Base-by-base conservation (phyloP, 306 rosid genomes). In the Dicorynia guianensis region DNA sequence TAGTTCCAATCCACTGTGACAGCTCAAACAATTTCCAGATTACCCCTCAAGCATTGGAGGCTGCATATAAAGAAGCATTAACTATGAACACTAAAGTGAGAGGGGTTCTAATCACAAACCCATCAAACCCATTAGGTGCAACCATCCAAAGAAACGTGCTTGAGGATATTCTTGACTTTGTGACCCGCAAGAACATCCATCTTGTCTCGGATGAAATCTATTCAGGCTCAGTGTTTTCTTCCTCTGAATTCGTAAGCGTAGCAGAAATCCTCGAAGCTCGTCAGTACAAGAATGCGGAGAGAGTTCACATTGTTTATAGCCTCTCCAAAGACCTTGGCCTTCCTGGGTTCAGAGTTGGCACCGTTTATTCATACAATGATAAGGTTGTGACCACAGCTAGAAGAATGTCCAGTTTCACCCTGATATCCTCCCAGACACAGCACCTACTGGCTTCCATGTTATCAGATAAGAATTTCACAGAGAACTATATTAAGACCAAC, bases 291-390 rank as follows among this genome's bases (percentile, higher is more conserved):
- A 19, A 84, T 43, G 49, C 96, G 3, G 95, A 94, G 18, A 83
- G 97, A 30, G 95, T 90, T 36, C 98, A 94, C 86, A 85, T 94
- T 52, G 98, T 94, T 10, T 94, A 94, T 12, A 92, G 98, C 14
- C 96, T 94, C 65, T 94, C 98, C 0, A 94, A 94, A 20, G 98
- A 94, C 57, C 97, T 94, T 4, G 98, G 98, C 3, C 95, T 94
- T 17, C 98, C 98, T 0, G 98, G 98, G 4, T 94, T 94, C 34
- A 58, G 98, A 34, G 86, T 94, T 15, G 98, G 98, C 19, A 91
- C 95, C 7, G 69, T 92, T 43, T 94, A 94, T 38, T 92, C 98
- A 0, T 94, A 94, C 89, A 94, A 92, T 4, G 92, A 92, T 40
- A 72, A 78, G 19, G 97, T 94, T 44, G 98, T 94, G n/a, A 90